These are phyloP conservation scores for Fusarium piperis DNA, from an alignment of 2,329 filamentous ascomycete species.

Conservation along the genomic window DNA sequence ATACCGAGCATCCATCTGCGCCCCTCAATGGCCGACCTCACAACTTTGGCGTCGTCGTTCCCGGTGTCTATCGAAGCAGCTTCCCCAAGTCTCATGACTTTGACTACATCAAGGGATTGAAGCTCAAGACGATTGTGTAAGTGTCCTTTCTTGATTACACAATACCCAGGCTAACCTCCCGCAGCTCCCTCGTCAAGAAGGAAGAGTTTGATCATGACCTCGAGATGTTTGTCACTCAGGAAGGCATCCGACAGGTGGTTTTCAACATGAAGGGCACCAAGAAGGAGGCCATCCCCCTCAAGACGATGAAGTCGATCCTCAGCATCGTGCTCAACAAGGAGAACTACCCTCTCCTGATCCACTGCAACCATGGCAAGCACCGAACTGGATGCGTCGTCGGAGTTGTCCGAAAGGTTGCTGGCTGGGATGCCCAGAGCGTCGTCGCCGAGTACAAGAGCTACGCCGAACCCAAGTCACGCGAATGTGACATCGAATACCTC, in stretches of 20 bases:
- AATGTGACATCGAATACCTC: conserved; percentile 69
- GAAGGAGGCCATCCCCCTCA: conserved; percentile 73
- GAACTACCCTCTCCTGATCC: conserved; percentile 84
- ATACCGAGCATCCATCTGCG: conserved; percentile 31
- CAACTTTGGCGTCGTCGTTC: conserved; percentile 81
- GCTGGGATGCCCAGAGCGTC: conserved; percentile 70
- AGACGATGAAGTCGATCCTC: conserved; percentile 77
- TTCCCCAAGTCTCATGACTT: conserved; percentile 80
- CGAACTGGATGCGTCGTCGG: conserved; percentile 91
- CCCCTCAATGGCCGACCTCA: conserved; percentile 55
- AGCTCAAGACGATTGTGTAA: conserved; percentile 83
- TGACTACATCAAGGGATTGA: conserved; percentile 71
- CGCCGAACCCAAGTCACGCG: conserved; percentile 67
- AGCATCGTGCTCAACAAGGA: conserved; percentile 74
- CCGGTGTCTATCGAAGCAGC: conserved; percentile 82
- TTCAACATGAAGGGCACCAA: conserved; percentile 91
- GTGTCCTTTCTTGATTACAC: conserved; percentile 43
- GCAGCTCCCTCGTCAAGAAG: conserved; percentile 71
- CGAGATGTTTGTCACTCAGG: conserved; percentile 69
- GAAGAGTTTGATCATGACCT: conserved; percentile 64
- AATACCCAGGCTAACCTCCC: conserved; percentile 18
- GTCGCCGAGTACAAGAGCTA: conserved; percentile 79
- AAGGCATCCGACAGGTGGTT: conserved; percentile 76
- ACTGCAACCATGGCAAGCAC: conserved; percentile 96
- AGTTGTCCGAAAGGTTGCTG: conserved; percentile 76